Base-by-base conservation (phyloP, 352 stramenopile genomes). In the Pythium folliculosum region DNA sequence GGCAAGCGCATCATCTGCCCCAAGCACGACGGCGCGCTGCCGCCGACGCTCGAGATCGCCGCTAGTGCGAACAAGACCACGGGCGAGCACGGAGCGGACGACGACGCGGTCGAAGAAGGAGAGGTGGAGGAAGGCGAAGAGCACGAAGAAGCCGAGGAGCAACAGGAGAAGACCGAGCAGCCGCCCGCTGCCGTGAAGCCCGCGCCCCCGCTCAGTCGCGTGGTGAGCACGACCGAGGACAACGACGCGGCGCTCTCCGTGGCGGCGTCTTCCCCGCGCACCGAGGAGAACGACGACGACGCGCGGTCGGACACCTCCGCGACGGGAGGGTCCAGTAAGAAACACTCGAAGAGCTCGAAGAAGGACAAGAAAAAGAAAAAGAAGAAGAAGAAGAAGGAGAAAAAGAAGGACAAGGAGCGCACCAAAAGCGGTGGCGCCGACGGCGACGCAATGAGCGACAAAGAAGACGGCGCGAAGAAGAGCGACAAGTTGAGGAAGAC, bases 1-100 rank as follows among this genome's bases (percentile, higher is more conserved):
- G 81, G 83, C 48, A 90, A 90, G 70, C 73, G 86, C 16, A 93
- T 93, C 25, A 83, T 93, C 48, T 93, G 85, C 56, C 83, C 82
- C 14, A 90, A 89, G 61, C 79, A 91, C 59, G 69, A 67, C 12
- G 61, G 25, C 9, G 10, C 27, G 23, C 19, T 16, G 25, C 25
- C 48, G 27, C 19, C 27, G 14, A n/a, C 60, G 25, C 37, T 47
- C 40, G 40, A 47, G 40, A 47, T 47, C 49, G 35, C n/a, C 21
- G 22, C 49, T 7, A 45, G 38, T 2, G 12, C 10, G 38, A 45
- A 45, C 12, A 45, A 45, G 38, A 45, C 12, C 38, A 47, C 35
- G 35, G 40, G 40, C 40, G 40, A n/a, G 12, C 40, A 47, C 5
- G 38, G 38, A 49, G 44, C 19, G 27, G 44, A 27, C n/a, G 44